Evolutionary conservation across 2,329 filamentous ascomycete genomes (phyloP).

Genomic region (Venturia pyrina): DNA sequence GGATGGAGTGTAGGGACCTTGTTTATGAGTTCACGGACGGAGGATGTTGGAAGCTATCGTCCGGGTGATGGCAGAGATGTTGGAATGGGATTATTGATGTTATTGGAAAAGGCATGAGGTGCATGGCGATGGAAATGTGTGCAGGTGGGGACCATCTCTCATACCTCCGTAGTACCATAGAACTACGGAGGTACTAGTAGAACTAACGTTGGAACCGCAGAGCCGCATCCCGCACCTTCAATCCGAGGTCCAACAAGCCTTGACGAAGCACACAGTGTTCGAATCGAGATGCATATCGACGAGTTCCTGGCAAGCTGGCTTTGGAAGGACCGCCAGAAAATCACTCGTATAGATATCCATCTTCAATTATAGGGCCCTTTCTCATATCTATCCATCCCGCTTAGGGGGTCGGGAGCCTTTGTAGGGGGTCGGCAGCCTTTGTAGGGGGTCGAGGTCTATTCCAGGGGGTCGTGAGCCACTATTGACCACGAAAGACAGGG

Average conservation of each 20-base stretch:
- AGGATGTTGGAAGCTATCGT: neutral
- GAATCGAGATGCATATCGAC: neutral
- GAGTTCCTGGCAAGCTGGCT: neutral
- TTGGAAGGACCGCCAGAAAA: neutral
- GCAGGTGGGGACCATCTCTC: too few relatives aligned
- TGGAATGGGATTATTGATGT: neutral
- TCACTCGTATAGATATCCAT: neutral
- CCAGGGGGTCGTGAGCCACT: too few relatives aligned
- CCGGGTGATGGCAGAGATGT: neutral
- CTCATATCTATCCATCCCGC: too few relatives aligned
- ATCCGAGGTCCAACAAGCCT: neutral
- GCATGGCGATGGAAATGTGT: neutral
- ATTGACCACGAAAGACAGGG: neutral
- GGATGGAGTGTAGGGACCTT: neutral
- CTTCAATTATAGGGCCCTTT: neutral
- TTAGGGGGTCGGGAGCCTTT: too few relatives aligned
- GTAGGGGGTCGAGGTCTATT: too few relatives aligned
- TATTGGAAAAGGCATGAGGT: neutral
- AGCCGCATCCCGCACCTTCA: neutral
- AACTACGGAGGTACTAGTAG: too few relatives aligned
- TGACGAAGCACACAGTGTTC: neutral
- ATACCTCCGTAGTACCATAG: too few relatives aligned
- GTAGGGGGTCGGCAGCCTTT: too few relatives aligned
- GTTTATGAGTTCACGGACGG: neutral
- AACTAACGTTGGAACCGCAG: too few relatives aligned